Percentiles rank a stretch among this genome's conserved stretches.
Evolutionary conservation across 176 grass and related monocot genomes (phyloP).

Genomic region (barley (Hordeum vulgare)): DNA sequence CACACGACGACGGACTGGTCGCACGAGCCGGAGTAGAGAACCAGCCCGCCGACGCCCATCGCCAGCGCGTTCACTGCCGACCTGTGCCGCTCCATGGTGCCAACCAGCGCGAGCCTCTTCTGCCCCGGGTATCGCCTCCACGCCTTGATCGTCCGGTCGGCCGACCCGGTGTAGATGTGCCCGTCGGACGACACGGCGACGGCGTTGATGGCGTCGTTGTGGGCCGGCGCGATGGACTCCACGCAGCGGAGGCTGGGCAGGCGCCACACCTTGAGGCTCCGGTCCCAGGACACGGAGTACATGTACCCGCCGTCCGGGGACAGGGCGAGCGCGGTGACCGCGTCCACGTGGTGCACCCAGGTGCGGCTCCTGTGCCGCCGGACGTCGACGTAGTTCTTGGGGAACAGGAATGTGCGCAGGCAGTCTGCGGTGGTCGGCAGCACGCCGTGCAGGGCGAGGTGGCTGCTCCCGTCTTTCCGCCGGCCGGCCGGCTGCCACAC

Average conservation of each 20-base stretch:
- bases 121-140: constrained; percentile 26
- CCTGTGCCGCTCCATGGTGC: constrained; percentile 40
- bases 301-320: constrained; percentile 42
- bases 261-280: constrained; percentile 64
- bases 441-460: constrained; percentile 32
- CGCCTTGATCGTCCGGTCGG: constrained; percentile 46
- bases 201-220: constrained; percentile 77
- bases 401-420: constrained; percentile 38
- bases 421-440: constrained; percentile 53
- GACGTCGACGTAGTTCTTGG: constrained; percentile 48
- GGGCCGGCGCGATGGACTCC: constrained; percentile 47
- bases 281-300: constrained; percentile 92
- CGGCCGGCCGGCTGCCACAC: constrained; percentile 27
- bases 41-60: constrained; percentile 30
- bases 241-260: constrained; percentile 38
- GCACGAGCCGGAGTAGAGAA: constrained; percentile 66
- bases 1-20: constrained; percentile 62
- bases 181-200: constrained; percentile 46
- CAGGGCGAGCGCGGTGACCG: constrained; percentile 51
- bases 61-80: constrained; percentile 61
- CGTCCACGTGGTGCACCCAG: constrained; percentile 79
- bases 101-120: constrained; percentile 30
- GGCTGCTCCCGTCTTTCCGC: neutral
- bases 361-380: constrained; percentile 52
- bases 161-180: constrained; percentile 55